Base-by-base conservation (phyloP, 2,329 filamentous ascomycete genomes). In the Pseudogymnoascus sp. region DNA sequence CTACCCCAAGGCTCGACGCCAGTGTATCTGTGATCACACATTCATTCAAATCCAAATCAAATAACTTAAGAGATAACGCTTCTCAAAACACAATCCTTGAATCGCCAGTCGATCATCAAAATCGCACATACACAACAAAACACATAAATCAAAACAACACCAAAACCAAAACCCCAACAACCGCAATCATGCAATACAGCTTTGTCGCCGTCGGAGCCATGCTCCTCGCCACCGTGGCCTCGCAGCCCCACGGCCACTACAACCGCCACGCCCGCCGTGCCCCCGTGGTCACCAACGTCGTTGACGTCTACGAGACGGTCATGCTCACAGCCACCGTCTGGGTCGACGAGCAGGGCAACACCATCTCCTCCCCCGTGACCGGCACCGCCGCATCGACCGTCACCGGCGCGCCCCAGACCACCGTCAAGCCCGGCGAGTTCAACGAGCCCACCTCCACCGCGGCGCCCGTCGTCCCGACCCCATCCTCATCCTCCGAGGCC, bases 231-330 rank as follows among this genome's bases (percentile, higher is more conserved):
- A 65, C 68, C 60, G 68, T 66, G 53, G 63, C 67, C 59, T 72
- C 74, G 28, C 72, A 74, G 65, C 74, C 73, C 28, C 68, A 75
- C 59, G 69, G 72, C 67, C 76, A 77, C 65, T 76, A 76, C 65
- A 65, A 69, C 26, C 61, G 50, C 26, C 67, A 69, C 43, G 63
- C 43, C 10, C 43, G 64, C 26, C 59, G 67, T 11, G 66, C 77
- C 38, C 78, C 81, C 62, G 82, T 77, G 74, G 75, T 80, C 66
- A 83, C 81, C 28, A 75, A 81, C 59, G 77, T 75, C 38, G 75
- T 78, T 22, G 72, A 78, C 61, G 78, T 78, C 62, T 76, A 78
- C 68, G 78, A 79, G 62, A 84, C 80, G 43, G 72, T 84, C 60
- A 68, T 62, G 38, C 31, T 70, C 33, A 73, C 70, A 3, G 69